These are phyloP conservation scores for Metschnikowia drakensbergensis DNA, from an alignment of 805 yeast genomes.

Conservation along the genomic window DNA sequence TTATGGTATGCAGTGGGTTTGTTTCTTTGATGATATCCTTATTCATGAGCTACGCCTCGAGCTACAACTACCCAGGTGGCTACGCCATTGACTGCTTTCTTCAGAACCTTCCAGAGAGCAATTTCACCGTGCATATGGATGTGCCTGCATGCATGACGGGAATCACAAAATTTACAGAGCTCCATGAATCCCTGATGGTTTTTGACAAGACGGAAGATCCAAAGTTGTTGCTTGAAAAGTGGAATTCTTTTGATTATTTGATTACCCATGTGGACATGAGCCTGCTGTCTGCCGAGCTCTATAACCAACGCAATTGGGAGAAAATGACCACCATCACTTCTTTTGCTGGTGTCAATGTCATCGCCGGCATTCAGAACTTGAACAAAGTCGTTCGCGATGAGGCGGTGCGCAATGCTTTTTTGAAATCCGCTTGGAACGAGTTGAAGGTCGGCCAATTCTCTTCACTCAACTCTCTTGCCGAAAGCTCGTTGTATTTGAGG, in stretches of 20 bases:
- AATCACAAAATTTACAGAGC: constrained; percentile 67
- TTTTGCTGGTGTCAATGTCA: constrained; percentile 19
- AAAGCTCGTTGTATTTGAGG: constrained; percentile 7
- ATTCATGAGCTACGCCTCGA: constrained; percentile 57
- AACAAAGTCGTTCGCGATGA: constrained; percentile 1
- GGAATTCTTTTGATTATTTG: constrained; percentile 31
- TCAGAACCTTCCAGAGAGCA: constrained; percentile 16
- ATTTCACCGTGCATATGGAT: constrained; percentile 63
- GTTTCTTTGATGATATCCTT: constrained; percentile 39
- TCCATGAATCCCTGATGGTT: constrained; percentile 32
- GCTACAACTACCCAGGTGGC: constrained; percentile 88
- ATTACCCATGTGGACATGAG: constrained; percentile 25
- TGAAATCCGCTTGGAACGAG: constrained; percentile 6
- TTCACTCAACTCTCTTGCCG: constrained; percentile 2
- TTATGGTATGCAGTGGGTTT: constrained; percentile 19
- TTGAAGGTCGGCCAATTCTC: constrained; percentile 5
- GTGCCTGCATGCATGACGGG: constrained; percentile 87
- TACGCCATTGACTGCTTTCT: constrained; percentile 58
- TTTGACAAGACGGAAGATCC: constrained; percentile 77
- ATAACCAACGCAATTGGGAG: constrained; percentile 12
- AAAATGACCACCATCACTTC: constrained; percentile 24
- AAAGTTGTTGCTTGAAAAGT: constrained; percentile 26
- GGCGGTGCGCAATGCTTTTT: constrained; percentile 1
- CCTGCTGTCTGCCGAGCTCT: constrained; percentile 7
- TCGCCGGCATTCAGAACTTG: neutral